Percentiles rank a stretch among this genome's conserved stretches.
phyloP scores from a whole-genome alignment of 768 basidiomycete genomes.

The Kwoniella sp. region DNA sequence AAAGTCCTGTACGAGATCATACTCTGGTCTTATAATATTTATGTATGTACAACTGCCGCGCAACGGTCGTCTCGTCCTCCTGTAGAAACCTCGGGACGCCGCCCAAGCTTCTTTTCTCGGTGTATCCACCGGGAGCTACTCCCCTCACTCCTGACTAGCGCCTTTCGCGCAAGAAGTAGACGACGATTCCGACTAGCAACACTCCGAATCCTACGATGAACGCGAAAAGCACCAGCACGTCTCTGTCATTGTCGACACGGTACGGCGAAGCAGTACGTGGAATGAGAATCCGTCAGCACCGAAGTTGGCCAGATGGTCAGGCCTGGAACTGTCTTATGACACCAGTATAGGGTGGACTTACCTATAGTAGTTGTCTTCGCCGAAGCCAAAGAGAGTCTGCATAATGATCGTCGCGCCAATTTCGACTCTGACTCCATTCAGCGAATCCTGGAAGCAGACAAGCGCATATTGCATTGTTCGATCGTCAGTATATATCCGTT shows the following conservation, averaged over 20 bases:
- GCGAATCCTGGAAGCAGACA: constrained; percentile 60
- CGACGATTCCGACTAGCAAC: constrained; percentile 73
- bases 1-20: no score
- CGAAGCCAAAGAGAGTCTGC: constrained; percentile 88
- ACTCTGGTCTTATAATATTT: no score
- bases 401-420: constrained; percentile 83
- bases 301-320: background rate
- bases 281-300: background rate
- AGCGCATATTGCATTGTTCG: no score
- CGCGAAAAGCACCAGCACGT: constrained; percentile 82
- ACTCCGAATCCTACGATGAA: constrained; percentile 80
- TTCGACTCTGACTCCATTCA: constrained; percentile 78
- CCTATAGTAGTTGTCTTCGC: constrained; percentile 77
- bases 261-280: no score
- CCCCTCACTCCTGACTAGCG: constrained; percentile 58
- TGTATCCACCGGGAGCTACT: no score
- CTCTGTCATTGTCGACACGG: constrained; percentile 55
- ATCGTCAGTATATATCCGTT: no score
- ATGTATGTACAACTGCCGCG: no score
- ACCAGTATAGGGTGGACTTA: constrained; percentile 29
- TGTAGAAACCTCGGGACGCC: no score
- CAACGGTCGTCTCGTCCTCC: no score
- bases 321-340: no score
- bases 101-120: no score
- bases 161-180: constrained; percentile 74